A percentile compares a stretch with the other conserved stretches of the same genome.
phyloP scores from a whole-genome alignment of 352 stramenopile genomes.

The Phytophthora pinifolia region DNA sequence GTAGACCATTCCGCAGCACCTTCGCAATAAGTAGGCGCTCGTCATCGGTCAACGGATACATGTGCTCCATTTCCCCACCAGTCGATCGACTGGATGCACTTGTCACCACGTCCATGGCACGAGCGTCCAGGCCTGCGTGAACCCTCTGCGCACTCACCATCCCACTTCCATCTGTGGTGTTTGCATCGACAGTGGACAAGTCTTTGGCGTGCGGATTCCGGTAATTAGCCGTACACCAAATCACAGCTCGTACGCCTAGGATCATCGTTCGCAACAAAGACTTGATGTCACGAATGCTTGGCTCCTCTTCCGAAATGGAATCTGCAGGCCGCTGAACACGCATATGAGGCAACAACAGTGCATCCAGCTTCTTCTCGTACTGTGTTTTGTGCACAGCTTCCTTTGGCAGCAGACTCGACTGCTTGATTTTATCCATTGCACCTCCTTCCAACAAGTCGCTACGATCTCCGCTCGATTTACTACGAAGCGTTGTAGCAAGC shows the following conservation, averaged over 20 bases:
- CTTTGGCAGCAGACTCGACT: conserved; percentile 75
- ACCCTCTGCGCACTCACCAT: conserved; percentile 25
- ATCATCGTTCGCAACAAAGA: conserved; percentile 96
- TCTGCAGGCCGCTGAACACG: conserved; percentile 51
- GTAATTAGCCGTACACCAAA: conserved; percentile 97
- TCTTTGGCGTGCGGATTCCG: conserved; percentile 86
- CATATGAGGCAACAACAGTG: conserved; percentile 55
- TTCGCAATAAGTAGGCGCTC: conserved; percentile 93
- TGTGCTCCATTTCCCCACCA: conserved; percentile 32
- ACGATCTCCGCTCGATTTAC: conserved; percentile 39
- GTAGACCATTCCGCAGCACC: conserved; percentile 92
- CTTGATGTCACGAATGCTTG: conserved; percentile 90
- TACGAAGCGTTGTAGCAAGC: conserved; percentile 56
- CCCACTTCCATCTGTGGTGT: conserved; percentile 34
- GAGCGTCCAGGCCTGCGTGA: conserved; percentile 15
- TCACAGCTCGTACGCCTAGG: conserved; percentile 96
- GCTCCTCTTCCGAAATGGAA: conserved; percentile 71
- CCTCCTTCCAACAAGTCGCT: conserved; percentile 79
- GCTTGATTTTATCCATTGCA: conserved; percentile 88
- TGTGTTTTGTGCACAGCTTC: conserved; percentile 45
- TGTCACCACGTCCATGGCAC: conserved; percentile 23
- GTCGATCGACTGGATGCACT: conserved; percentile 21
- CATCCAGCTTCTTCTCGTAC: conserved; percentile 79
- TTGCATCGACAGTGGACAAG: conserved; percentile 76
- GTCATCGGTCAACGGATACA: conserved; percentile 90